Conservation (phyloP, 192 early-diverging fungal genomes). For the Lobulomyces angularis region DNA sequence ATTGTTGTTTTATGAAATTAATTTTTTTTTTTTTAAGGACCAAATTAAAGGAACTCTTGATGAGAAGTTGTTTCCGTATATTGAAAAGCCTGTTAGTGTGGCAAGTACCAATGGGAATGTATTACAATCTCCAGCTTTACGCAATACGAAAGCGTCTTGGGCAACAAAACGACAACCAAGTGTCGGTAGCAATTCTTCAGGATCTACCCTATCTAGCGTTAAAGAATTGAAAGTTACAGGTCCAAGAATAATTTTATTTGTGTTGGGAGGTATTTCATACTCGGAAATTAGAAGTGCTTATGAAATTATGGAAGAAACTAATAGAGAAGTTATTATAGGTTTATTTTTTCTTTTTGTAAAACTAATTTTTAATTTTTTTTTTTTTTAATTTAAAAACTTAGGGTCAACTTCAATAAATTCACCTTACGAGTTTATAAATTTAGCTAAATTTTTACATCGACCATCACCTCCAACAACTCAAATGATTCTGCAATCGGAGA, state of each 20-base stretch:
- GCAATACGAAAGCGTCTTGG: constrained; percentile 21
- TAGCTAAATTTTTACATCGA: too few species aligned
- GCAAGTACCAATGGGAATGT: constrained; percentile 12
- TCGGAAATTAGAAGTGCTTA: constrained; percentile 26
- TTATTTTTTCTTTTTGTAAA: too few species aligned
- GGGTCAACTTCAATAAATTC: too few species aligned
- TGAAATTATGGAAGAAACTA: constrained; percentile 20
- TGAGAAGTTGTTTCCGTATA: constrained; percentile 47
- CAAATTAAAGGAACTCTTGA: constrained; percentile 34
- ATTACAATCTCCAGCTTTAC: constrained; percentile 10
- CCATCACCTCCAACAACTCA: too few species aligned
- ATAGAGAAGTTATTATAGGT: constrained; percentile 33
- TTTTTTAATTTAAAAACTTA: too few species aligned
- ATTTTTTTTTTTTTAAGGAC: constrained; percentile 14
- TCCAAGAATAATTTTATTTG: constrained; percentile 27
- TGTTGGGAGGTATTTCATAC: constrained; percentile 33
- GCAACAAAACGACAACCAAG: constrained; percentile 8
- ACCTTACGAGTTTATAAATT: too few species aligned
- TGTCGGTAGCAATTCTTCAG: neutral
- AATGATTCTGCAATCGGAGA: too few species aligned
- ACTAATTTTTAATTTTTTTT: too few species aligned
- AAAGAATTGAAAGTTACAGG: constrained; percentile 19
- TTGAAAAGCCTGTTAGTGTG: constrained; percentile 37
- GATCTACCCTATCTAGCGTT: neutral
- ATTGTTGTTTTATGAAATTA: neutral